Evolutionary conservation across 805 yeast species (phyloP), one percentile per base, ranked within the genome.

Genomic region (Pichia sporocuriosa): DNA sequence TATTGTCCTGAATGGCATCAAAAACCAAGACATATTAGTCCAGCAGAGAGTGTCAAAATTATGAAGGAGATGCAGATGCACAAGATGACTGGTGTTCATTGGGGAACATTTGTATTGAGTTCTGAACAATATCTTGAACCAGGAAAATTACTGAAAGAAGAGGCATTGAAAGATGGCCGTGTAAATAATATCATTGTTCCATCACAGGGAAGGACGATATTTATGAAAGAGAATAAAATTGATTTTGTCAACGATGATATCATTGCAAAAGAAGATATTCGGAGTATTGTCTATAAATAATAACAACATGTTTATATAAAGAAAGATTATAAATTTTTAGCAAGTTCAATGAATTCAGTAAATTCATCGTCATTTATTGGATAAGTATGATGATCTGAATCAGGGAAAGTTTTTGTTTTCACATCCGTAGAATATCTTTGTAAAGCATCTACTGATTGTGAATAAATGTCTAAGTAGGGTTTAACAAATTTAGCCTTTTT

Each of bases 1-100:
- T 90, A 90, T 60, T 82, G 89, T 51, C 97, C 97, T 1, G 77
- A 83, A 52, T 86, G 96, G 96, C 97, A 89, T 55, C 89, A 90
- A 55, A 74, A 75, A 44, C 90, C 96, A 4, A 74, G 96, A 51
- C 97, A 90, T 57, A 84, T 81, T 37, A 77, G 79, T 37, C 97
- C 97, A 0, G 69, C 64, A 29, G 97, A 90, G 54, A 79, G 89
- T 10, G 47, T 84, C 3, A 67, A 75, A 46, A 80, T 88, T 4
- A 79, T 79, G 72, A 55, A 70, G 13, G 84, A 81, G 47, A 54
- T 87, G 43, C 63, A 71, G 6, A 78, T 85, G 2, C 59, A 70
- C 43, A 74, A 72, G 47, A 75, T 85, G 62, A 74, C 83, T 39
- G 97, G 97, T 1, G 87, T 90, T 25, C 97, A 90, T 61, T 90